Percentiles rank a stretch among this genome's conserved stretches.
Conservation (phyloP, 2,329 filamentous ascomycete species). For the Cladophialophora bantiana region DNA sequence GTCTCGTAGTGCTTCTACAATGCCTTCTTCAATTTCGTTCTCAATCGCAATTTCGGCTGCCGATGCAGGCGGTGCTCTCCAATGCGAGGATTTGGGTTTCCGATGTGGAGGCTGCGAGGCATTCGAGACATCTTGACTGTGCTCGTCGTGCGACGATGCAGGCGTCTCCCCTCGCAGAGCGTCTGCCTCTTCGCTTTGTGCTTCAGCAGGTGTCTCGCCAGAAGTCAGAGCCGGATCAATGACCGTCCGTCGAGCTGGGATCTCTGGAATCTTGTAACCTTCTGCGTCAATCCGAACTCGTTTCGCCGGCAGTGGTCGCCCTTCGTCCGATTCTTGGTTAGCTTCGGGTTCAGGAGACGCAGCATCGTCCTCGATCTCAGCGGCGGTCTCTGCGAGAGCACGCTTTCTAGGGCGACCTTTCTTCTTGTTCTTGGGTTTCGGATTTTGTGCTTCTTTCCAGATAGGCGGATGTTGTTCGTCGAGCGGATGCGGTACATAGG, state of each 20-base stretch:
- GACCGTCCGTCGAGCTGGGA: slow-evolving; percentile 43
- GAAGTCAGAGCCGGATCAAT: slow-evolving; percentile 1
- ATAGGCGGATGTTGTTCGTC: slow-evolving; percentile 68
- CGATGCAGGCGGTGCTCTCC: slow-evolving; percentile 59
- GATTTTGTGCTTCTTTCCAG: slow-evolving; percentile 66
- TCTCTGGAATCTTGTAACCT: slow-evolving; percentile 69
- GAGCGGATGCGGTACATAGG: slow-evolving; percentile 52
- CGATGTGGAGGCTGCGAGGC: slow-evolving; percentile 34
- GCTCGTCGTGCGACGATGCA: neutral
- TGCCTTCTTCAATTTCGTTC: slow-evolving; percentile 70
- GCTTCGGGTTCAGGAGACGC: slow-evolving; percentile 48
- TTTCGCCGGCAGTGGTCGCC: slow-evolving; percentile 38
- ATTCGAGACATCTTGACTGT: neutral
- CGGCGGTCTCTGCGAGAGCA: slow-evolving; percentile 46
- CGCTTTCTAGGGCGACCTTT: slow-evolving; percentile 45
- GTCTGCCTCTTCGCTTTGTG: slow-evolving; percentile 9
- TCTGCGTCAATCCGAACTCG: slow-evolving; percentile 66
- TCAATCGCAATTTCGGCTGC: slow-evolving; percentile 67
- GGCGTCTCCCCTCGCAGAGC: neutral
- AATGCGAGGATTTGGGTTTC: slow-evolving; percentile 44
- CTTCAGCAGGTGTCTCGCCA: slow-evolving; percentile 4
- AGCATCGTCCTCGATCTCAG: slow-evolving; percentile 58
- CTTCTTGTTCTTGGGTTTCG: slow-evolving; percentile 62
- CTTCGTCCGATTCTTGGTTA: slow-evolving; percentile 56
- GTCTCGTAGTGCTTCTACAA: slow-evolving; percentile 67